phyloP scores from a whole-genome alignment of 2,329 filamentous ascomycete genomes.

The Phoma sp. region DNA sequence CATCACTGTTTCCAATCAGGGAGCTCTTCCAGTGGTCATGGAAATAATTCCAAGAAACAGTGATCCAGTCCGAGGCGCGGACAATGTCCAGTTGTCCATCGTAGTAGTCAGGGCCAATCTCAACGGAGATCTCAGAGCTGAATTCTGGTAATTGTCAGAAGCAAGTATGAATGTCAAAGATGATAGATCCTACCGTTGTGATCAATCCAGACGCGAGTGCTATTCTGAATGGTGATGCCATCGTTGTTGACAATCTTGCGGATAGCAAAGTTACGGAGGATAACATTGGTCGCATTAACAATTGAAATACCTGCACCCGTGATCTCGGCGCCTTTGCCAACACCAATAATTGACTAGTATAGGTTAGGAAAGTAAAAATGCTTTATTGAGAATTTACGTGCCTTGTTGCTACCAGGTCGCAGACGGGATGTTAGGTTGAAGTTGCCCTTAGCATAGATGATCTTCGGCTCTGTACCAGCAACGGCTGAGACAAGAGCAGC shows the following conservation, averaged over 20 bases:
- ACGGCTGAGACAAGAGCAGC: constrained; percentile 38
- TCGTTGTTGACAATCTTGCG: constrained; percentile 65
- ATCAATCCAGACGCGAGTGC: constrained; percentile 68
- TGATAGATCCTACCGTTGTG: constrained; percentile 57
- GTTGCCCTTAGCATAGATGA: constrained; percentile 55
- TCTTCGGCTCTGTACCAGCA: constrained; percentile 35
- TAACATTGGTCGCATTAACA: constrained; percentile 64
- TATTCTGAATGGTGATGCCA: constrained; percentile 65
- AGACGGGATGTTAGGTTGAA: constrained; percentile 54
- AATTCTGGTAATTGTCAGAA: constrained; percentile 53
- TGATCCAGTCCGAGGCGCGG: constrained; percentile 69
- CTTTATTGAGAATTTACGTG: neutral
- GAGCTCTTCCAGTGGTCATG: constrained; percentile 70
- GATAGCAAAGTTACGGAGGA: constrained; percentile 69
- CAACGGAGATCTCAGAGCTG: constrained; percentile 61
- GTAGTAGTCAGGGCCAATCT: constrained; percentile 69
- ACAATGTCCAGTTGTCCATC: constrained; percentile 71
- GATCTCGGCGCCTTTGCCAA: constrained; percentile 52
- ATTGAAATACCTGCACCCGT: constrained; percentile 61
- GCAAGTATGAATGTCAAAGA: accelerated
- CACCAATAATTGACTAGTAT: constrained; percentile 34
- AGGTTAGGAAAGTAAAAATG: constrained; percentile 29
- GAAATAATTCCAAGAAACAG: constrained; percentile 60
- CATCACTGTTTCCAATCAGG: constrained; percentile 67
- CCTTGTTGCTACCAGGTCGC: constrained; percentile 53